Percentiles rank a stretch among this genome's conserved stretches.
phyloP scores from a whole-genome alignment of 495 filamentous ascomycete species.

The Penicillium taxi region DNA sequence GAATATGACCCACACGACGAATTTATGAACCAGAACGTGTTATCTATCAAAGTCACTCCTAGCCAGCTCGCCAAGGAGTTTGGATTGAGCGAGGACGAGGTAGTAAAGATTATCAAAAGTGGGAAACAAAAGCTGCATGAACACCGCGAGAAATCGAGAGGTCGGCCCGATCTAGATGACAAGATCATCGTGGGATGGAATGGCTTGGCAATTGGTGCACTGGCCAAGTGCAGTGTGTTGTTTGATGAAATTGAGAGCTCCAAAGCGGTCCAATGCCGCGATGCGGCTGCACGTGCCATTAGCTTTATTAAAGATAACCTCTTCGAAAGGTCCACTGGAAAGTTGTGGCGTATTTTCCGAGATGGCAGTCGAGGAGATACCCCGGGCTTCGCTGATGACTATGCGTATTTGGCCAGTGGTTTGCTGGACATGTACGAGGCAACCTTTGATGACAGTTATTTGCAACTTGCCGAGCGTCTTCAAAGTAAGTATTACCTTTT shows the following conservation, averaged over 20 bases:
- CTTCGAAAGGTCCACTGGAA: conserved; percentile 54
- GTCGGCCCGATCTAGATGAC: conserved; percentile 77
- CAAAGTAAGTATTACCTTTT: conserved; percentile 49
- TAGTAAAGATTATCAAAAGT: conserved; percentile 58
- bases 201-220: conserved; percentile 77
- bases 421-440: conserved; percentile 83
- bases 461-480: conserved; percentile 75
- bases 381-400: conserved; percentile 86
- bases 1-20: conserved; percentile 87
- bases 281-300: conserved; percentile 60
- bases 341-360: conserved; percentile 68
- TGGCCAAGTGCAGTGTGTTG: conserved; percentile 65
- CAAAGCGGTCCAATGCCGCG: conserved; percentile 50
- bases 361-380: conserved; percentile 60
- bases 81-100: conserved; percentile 64
- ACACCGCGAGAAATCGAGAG: conserved; percentile 66
- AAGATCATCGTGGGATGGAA: conserved; percentile 88
- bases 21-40: conserved; percentile 69
- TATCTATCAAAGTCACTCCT: conserved; percentile 52
- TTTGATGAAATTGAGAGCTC: conserved; percentile 53
- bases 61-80: conserved; percentile 68
- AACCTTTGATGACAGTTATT: conserved; percentile 70
- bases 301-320: conserved; percentile 72
- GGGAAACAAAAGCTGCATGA: conserved; percentile 63
- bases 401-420: conserved; percentile 80